phyloP scores from a whole-genome alignment of 352 stramenopile species.

The Phytophthora boehmeriae region DNA sequence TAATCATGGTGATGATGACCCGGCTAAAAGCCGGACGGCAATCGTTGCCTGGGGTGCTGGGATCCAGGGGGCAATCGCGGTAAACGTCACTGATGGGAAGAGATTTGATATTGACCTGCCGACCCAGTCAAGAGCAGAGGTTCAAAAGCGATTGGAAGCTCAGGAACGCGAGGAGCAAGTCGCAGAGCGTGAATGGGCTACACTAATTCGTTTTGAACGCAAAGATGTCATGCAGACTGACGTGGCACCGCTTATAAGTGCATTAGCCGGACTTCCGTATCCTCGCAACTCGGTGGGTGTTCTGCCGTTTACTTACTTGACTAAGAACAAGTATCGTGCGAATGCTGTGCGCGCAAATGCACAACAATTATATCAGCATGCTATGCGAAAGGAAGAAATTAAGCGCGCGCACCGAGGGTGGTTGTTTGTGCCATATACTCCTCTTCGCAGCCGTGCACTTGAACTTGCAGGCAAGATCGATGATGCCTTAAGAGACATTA shows the following conservation, averaged over 20 bases:
- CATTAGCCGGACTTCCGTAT: constrained; percentile 70
- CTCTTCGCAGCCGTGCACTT: constrained; percentile 44
- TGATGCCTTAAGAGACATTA: constrained; percentile 21
- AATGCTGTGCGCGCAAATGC: constrained; percentile 74
- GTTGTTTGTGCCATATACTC: constrained; percentile 53
- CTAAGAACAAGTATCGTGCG: constrained; percentile 58
- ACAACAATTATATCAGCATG: constrained; percentile 66
- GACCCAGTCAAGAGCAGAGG: constrained; percentile 60
- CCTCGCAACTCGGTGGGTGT: constrained; percentile 83
- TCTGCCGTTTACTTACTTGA: constrained; percentile 73
- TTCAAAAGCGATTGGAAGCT: constrained; percentile 47
- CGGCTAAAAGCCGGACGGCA: constrained; percentile 76
- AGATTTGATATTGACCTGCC: constrained; percentile 66
- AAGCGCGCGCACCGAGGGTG: constrained; percentile 62
- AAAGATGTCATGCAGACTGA: constrained; percentile 87
- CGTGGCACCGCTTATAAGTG: constrained; percentile 69
- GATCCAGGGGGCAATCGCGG: constrained; percentile 36
- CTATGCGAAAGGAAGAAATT: constrained; percentile 58
- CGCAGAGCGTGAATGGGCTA: constrained; percentile 50
- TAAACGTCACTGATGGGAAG: constrained; percentile 1
- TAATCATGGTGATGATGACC: constrained; percentile 74
- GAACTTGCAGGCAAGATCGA: constrained; percentile 33
- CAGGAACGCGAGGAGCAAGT: constrained; percentile 50
- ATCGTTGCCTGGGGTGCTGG: constrained; percentile 82
- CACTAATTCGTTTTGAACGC: constrained; percentile 48